These are phyloP conservation scores for Kwoniella shivajii DNA, from an alignment of 1,284 basidiomycete species.

Conservation along the genomic window DNA sequence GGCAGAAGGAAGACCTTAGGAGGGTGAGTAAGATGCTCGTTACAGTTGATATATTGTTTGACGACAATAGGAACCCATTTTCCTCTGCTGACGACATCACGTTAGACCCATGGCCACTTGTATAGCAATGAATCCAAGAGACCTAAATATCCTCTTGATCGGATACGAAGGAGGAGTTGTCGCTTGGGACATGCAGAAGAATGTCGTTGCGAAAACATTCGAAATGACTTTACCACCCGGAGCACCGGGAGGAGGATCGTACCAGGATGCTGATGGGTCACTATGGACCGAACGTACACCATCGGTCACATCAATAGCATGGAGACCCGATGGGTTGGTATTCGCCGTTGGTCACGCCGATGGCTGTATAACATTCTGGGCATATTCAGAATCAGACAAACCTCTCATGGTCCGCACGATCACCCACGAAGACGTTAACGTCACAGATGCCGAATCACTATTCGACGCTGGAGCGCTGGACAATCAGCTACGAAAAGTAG, in stretches of 20 bases:
- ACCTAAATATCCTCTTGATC: constrained; percentile 77
- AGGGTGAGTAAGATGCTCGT: constrained; percentile 39
- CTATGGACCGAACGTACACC: constrained; percentile 71
- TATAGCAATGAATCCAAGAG: constrained; percentile 71
- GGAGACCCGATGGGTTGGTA: constrained; percentile 62
- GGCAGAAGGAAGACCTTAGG: constrained; percentile 56
- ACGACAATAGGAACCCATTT: too few species aligned
- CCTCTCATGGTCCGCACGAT: constrained; percentile 79
- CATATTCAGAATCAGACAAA: constrained; percentile 74
- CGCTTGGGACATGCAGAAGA: constrained; percentile 70
- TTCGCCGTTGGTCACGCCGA: constrained; percentile 68
- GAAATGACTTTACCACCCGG: constrained; percentile 72
- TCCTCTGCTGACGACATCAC: too few species aligned
- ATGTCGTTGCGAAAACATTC: constrained; percentile 65
- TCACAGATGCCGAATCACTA: constrained; percentile 53
- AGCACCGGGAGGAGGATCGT: constrained; percentile 75
- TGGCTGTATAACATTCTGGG: constrained; percentile 85
- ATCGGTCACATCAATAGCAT: constrained; percentile 69
- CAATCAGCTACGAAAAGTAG: constrained; percentile 40
- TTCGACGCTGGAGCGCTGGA: constrained; percentile 52
- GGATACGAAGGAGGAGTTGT: constrained; percentile 80
- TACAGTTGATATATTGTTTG: constrained; percentile 10
- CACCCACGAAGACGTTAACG: constrained; percentile 56
- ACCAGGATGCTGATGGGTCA: constrained; percentile 60
- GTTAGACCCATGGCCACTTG: constrained; percentile 64